Evolutionary conservation across 2,329 filamentous ascomycete species (phyloP), one percentile per base, ranked within the genome.

Genomic region (Talaromyces sp.): DNA sequence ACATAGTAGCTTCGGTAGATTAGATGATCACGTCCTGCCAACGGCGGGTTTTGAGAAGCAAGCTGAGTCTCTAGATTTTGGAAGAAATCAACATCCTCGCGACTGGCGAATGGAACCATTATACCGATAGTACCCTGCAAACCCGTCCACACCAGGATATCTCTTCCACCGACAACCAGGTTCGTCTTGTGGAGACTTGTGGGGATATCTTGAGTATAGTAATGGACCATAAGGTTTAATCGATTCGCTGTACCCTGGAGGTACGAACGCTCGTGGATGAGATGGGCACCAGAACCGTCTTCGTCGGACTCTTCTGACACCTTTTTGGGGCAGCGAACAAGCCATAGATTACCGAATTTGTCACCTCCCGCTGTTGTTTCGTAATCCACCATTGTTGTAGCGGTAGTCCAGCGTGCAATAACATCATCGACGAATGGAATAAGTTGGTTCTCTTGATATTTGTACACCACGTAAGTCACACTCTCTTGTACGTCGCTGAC

Each of bases 61-160:
- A 99, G 84, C 73, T 96, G 91, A 74, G 90, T 88, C 79, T 99
- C 95, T 27, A 99, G 84, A 67, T 87, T 92, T 77, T 97, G 93
- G 86, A 99, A 99, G 80, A 99, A 98, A 77, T 98, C 95, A 59
- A 96, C 91, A 72, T 98, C 94, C 74, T 98, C 93, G 43, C 96
- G 90, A 68, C 89, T 90, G 56, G 93, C 83, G 74, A 99, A 98
- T 0, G 96, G 95, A 56, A 99, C 90, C 57, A 99, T 84, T 62
- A 97, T 92, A 58, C 94, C 95, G 45, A 99, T 87, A 0, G 95
- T 98, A 58, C 95, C 96, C 78, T 97, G 94, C 19, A 99, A 83
- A 22, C 96, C 96, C 69, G 90, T 91, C 95, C 95, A 99, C 61
- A 99, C 84, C 1, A 99, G 81, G 47, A 98, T 87, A 68, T 97